Percentiles rank a stretch among this genome's conserved stretches.
phyloP scores from a whole-genome alignment of 352 stramenopile species.

The Phytophthora citricola region DNA sequence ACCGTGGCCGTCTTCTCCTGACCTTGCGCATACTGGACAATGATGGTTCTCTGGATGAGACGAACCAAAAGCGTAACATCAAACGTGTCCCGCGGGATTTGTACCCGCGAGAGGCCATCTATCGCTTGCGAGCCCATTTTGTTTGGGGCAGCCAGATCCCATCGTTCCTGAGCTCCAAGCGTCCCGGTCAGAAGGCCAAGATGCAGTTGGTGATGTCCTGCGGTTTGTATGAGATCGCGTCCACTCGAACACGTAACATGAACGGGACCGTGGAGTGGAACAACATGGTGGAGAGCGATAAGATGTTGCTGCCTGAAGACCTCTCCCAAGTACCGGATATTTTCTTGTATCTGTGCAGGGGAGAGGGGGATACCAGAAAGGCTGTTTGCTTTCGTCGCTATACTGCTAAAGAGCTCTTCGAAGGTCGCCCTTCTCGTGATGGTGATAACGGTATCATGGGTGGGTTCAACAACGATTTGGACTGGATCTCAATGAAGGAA shows the following conservation, averaged over 20 bases:
- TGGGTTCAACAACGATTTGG: constrained; percentile 59
- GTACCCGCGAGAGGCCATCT: constrained; percentile 68
- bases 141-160: constrained; percentile 81
- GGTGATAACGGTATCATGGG: constrained; percentile 11
- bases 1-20: constrained; percentile 84
- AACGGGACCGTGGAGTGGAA: constrained; percentile 90
- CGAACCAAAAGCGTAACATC: constrained; percentile 87
- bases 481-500: constrained; percentile 87
- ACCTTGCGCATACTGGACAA: constrained; percentile 79
- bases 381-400: constrained; percentile 84
- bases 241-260: constrained; percentile 63
- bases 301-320: constrained; percentile 75
- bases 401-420: constrained; percentile 77
- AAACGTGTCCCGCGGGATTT: constrained; percentile 67
- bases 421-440: constrained; percentile 28
- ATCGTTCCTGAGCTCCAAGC: constrained; percentile 70
- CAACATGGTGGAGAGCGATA: constrained; percentile 76
- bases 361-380: constrained; percentile 66
- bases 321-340: constrained; percentile 86
- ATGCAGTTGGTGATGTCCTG: constrained; percentile 81
- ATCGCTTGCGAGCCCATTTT: constrained; percentile 79
- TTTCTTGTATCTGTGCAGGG: constrained; percentile 88
- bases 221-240: constrained; percentile 68
- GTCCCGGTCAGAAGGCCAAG: constrained; percentile 76
- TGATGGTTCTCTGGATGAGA: constrained; percentile 73